These are phyloP conservation scores for Lasiosphaeria hispida DNA, from an alignment of 495 filamentous ascomycete species.

Conservation along the genomic window DNA sequence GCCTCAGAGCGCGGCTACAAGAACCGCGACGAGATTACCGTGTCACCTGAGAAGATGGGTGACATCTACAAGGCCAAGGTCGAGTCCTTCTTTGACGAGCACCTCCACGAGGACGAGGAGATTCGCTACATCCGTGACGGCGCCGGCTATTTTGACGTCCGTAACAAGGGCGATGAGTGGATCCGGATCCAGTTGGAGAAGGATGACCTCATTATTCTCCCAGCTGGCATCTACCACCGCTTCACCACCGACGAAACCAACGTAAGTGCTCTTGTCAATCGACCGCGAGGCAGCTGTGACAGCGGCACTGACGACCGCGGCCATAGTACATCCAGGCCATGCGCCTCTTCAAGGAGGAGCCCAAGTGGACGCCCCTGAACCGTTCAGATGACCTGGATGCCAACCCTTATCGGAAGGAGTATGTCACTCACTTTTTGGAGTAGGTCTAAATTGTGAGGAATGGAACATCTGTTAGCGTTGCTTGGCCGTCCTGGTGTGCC, in stretches of 20 bases:
- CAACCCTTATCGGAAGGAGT: conserved; percentile 75
- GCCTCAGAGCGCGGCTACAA: conserved; percentile 78
- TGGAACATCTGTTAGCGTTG: no score
- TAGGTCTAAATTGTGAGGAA: neutral
- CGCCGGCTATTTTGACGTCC: conserved; percentile 88
- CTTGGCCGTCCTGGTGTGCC: no score
- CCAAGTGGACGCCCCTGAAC: conserved; percentile 96
- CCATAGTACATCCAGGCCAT: conserved; percentile 89
- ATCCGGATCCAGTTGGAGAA: conserved; percentile 77
- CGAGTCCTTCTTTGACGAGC: conserved; percentile 88
- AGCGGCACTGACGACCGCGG: conserved; percentile 2
- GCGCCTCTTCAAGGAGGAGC: conserved; percentile 97
- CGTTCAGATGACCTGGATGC: conserved; percentile 71
- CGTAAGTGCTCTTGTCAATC: conserved; percentile 52
- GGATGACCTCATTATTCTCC: conserved; percentile 76
- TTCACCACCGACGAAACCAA: conserved; percentile 92
- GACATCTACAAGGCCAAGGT: conserved; percentile 86
- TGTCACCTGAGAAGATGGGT: conserved; percentile 88
- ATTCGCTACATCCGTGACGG: conserved; percentile 95
- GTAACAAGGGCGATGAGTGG: conserved; percentile 72
- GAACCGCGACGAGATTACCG: conserved; percentile 89
- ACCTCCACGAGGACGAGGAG: conserved; percentile 98
- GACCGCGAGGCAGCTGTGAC: neutral
- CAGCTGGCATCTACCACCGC: conserved; percentile 95
- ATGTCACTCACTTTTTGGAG: conserved; percentile 50